Percentiles rank a stretch among this genome's conserved stretches.
Evolutionary conservation across 352 stramenopile species (phyloP).

Genomic region (Pythium coloratum): DNA sequence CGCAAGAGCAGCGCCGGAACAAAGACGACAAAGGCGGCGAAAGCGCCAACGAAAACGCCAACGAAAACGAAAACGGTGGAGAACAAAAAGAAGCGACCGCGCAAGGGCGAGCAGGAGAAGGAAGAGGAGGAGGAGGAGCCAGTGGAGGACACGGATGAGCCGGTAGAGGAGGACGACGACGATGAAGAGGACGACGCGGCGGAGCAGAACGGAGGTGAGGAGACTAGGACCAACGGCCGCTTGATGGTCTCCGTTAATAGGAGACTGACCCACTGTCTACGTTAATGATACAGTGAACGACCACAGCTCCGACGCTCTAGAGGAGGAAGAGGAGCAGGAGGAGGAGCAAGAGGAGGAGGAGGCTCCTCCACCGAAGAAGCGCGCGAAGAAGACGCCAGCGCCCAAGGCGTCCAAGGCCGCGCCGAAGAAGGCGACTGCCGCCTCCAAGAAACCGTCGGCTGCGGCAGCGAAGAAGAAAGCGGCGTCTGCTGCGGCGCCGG

Average conservation of each 20-base stretch:
- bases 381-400: slow-evolving; percentile 12
- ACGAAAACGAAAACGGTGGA: neutral
- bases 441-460: neutral
- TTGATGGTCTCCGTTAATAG: neutral
- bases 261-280: neutral
- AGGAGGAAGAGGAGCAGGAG: slow-evolving; percentile 3
- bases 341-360: slow-evolving; percentile 13
- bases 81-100: slow-evolving; percentile 17
- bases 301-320: neutral
- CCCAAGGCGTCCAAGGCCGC: slow-evolving; percentile 9
- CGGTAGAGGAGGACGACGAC: neutral
- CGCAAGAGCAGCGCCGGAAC: neutral
- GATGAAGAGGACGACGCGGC: neutral
- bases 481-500: slow-evolving; percentile 18
- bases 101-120: slow-evolving; percentile 3
- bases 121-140: neutral
- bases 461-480: slow-evolving; percentile 1
- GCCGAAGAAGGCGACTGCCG: slow-evolving; percentile 1
- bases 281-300: neutral
- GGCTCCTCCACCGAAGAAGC: slow-evolving; percentile 11
- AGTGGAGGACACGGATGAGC: neutral
- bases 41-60: neutral
- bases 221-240: neutral
- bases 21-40: neutral
- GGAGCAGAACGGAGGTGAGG: slow-evolving; percentile 8